phyloP scores from a whole-genome alignment of 2,329 filamentous ascomycete species.

The Colletotrichum destructivum region DNA sequence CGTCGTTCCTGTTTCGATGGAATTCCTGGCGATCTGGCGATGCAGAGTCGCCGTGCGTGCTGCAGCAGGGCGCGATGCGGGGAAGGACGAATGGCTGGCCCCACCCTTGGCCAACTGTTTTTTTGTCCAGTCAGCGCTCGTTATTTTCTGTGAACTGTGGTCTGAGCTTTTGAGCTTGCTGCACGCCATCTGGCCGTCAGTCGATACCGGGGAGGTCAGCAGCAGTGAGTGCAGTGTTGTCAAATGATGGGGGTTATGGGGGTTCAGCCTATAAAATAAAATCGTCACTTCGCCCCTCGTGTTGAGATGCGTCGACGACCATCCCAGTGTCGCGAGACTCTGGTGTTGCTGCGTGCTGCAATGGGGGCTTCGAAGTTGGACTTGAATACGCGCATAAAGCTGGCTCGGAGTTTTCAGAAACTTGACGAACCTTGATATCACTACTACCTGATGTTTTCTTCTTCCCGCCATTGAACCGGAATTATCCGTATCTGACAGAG shows the following conservation, averaged over 20 bases:
- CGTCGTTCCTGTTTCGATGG: slow-evolving; percentile 16
- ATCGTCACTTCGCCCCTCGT: accelerated
- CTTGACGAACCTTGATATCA: neutral
- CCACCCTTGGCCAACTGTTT: slow-evolving; percentile 2
- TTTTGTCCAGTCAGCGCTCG: slow-evolving; percentile 17
- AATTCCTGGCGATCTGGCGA: slow-evolving; percentile 17
- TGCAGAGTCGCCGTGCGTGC: slow-evolving; percentile 22
- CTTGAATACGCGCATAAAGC: too few relatives aligned
- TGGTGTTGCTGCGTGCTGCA: neutral
- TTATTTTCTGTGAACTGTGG: slow-evolving; percentile 6
- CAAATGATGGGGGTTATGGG: neutral
- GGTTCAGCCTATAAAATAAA: too few relatives aligned
- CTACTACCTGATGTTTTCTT: neutral
- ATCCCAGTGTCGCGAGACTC: neutral
- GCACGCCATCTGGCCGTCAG: slow-evolving; percentile 34
- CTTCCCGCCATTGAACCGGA: too few relatives aligned
- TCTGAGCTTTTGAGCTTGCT: slow-evolving; percentile 30
- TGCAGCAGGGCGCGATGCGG: slow-evolving; percentile 34
- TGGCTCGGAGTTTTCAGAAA: neutral
- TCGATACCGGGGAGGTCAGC: too few relatives aligned
- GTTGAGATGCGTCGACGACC: too few relatives aligned
- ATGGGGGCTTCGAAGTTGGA: neutral
- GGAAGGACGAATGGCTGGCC: slow-evolving; percentile 31
- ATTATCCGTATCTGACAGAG: too few relatives aligned
- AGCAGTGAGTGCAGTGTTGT: neutral